Percentiles rank a stretch among this genome's conserved stretches.
Evolutionary conservation across 176 grass and related monocot species (phyloP).

Genomic region (Eleusine indica): DNA sequence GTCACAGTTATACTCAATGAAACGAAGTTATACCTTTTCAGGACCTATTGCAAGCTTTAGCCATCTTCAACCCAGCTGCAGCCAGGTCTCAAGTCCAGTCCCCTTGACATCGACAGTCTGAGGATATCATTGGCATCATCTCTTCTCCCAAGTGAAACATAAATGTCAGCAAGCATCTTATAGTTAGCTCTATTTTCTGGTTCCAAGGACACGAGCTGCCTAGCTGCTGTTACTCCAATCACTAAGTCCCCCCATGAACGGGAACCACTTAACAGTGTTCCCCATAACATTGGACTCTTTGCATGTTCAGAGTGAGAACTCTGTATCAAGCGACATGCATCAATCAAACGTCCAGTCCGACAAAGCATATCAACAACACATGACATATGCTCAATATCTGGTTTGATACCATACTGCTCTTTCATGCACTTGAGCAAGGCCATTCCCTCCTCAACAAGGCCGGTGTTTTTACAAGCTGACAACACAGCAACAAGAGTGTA

Average conservation of each 20-base stretch:
- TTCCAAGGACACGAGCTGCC: constrained; percentile 57
- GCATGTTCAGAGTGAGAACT: constrained; percentile 15
- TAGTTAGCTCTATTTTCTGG: constrained; percentile 65
- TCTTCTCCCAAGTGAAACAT: constrained; percentile 71
- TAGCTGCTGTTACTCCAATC: constrained; percentile 64
- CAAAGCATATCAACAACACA: constrained; percentile 74
- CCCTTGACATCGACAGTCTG: constrained; percentile 38
- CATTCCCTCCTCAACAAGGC: constrained; percentile 66
- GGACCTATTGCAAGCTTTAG: constrained; percentile 36
- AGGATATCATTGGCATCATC: constrained; percentile 47
- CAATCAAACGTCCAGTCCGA: constrained; percentile 54
- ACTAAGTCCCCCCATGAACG: constrained; percentile 48
- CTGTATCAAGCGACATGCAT: constrained; percentile 61
- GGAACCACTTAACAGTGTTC: constrained; percentile 62
- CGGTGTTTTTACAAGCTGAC: constrained; percentile 63
- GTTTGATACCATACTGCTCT: constrained; percentile 57
- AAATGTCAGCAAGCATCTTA: constrained; percentile 80
- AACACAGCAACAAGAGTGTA: constrained; percentile 70
- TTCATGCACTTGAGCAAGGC: constrained; percentile 64
- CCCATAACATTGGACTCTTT: constrained; percentile 51
- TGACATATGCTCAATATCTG: constrained; percentile 59
- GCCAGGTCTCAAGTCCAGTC: constrained; percentile 50
- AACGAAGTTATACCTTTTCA: constrained; percentile 41
- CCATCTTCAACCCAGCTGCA: constrained; percentile 64
- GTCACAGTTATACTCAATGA: constrained; percentile 1